Percentiles rank a stretch among this genome's conserved stretches.
Conservation (phyloP, 1,284 basidiomycete genomes). For the Leucoagaricus sp. region DNA sequence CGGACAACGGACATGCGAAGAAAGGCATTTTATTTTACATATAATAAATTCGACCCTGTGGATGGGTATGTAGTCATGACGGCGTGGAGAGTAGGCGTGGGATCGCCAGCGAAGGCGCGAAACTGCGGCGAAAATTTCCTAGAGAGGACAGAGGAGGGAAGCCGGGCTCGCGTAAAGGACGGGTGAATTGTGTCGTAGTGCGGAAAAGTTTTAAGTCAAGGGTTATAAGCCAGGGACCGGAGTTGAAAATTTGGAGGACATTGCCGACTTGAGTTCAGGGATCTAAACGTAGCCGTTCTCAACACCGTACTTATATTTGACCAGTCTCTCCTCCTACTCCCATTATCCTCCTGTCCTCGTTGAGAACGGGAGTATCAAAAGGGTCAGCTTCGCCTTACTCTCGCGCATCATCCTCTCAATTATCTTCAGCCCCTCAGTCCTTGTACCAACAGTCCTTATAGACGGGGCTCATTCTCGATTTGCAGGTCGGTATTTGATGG, state of each 20-base stretch:
- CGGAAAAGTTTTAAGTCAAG: conserved; percentile 15
- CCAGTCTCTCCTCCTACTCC: conserved; percentile 31
- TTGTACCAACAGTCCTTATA: conserved; percentile 81
- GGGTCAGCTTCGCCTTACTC: conserved; percentile 33
- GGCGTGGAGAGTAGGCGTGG: conserved; percentile 8
- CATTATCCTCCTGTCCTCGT: conserved; percentile 43
- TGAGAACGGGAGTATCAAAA: conserved; percentile 49
- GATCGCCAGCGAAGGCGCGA: neutral
- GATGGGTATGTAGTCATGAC: conserved; percentile 13
- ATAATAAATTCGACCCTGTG: conserved; percentile 13
- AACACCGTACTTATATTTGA: conserved; percentile 43
- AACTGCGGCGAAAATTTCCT: conserved; percentile 5
- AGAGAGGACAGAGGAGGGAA: neutral
- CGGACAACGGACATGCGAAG: conserved; percentile 2
- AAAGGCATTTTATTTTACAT: conserved; percentile 12
- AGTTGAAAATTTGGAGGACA: conserved; percentile 50
- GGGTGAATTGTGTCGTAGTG: conserved; percentile 13
- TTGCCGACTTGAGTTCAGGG: conserved; percentile 59
- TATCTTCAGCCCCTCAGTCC: conserved; percentile 29
- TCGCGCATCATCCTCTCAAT: conserved; percentile 21
- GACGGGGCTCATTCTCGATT: conserved; percentile 70
- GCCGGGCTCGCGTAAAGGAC: conserved; percentile 13
- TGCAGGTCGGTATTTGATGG: conserved; percentile 52
- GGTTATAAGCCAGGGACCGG: conserved; percentile 43
- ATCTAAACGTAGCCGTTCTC: conserved; percentile 40